A percentile compares a stretch with the other conserved stretches of the same genome.
Conservation (phyloP, 192 early-diverging fungal species). For the Dispira simplex region DNA sequence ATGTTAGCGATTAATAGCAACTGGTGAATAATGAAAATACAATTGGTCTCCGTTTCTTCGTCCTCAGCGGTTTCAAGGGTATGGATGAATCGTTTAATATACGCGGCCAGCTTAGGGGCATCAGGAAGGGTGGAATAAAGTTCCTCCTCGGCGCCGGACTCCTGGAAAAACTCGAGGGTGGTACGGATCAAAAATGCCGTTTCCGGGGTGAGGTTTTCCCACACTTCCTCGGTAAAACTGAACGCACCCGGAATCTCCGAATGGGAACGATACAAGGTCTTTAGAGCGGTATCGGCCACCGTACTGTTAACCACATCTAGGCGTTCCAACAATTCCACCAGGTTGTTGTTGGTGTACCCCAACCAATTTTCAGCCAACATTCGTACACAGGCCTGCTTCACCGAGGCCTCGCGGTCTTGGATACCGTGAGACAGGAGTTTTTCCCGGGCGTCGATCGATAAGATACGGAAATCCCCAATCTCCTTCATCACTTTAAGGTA, state of each 20-base stretch:
- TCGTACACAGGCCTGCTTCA: slow-evolving; percentile 54
- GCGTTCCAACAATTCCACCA: slow-evolving; percentile 55
- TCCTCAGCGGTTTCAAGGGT: slow-evolving; percentile 23
- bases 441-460: slow-evolving; percentile 55
- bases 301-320: slow-evolving; percentile 57
- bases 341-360: slow-evolving; percentile 50
- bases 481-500: slow-evolving; percentile 51
- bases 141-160: slow-evolving; percentile 35
- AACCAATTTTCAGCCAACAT: slow-evolving; percentile 61
- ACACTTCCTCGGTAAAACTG: slow-evolving; percentile 32
- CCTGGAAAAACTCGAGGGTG: slow-evolving; percentile 23
- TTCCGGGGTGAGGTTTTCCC: slow-evolving; percentile 35
- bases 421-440: slow-evolving; percentile 58
- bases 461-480: slow-evolving; percentile 44
- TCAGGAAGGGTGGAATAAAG: slow-evolving; percentile 55
- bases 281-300: slow-evolving; percentile 41
- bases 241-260: slow-evolving; percentile 49
- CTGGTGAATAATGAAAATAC: slow-evolving; percentile 43
- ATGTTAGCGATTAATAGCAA: slow-evolving; percentile 60
- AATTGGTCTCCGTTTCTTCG: slow-evolving; percentile 17
- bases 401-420: slow-evolving; percentile 63
- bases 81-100: slow-evolving; percentile 23
- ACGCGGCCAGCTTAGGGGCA: slow-evolving; percentile 34
- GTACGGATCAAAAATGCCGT: slow-evolving; percentile 30
- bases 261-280: slow-evolving; percentile 42